Base-by-base conservation (phyloP, 495 filamentous ascomycete genomes). In the Daldinia vernicosa region DNA sequence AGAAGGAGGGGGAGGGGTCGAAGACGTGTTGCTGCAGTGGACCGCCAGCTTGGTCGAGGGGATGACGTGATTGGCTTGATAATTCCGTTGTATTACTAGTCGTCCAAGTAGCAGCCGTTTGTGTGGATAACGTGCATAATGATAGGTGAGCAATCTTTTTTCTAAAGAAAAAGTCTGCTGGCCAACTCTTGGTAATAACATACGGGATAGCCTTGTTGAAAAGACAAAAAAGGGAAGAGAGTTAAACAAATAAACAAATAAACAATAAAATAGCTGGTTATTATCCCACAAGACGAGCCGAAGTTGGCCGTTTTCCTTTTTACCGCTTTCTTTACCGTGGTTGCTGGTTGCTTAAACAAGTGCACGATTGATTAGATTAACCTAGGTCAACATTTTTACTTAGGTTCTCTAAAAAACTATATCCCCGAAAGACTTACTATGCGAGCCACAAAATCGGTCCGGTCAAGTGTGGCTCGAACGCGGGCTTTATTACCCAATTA, bases 1-100 rank as follows among this genome's bases (percentile, higher is more conserved):
- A 45, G 76, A 77, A 74, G 77, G 77, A 78, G 79, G 77, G 80
- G 81, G 77, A 81, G 78, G 76, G 77, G 80, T 69, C 72, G 67
- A 43, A 45, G 66, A 56, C 58, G 55, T 63, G 71, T 60, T 68
- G 39, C 47, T 66, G 60, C 56, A 43, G 54, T 60, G 67, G 63
- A 52, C 71, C 71, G 71, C 71, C 71, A 74, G 67, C 63, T 74
- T 67, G 71, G 56, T 35, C 11, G 60, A 56, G 0, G 54, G 26
- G 17, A 47, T 64, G 63, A 67, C 63, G 67, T 74, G 71, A 70
- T 74, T 74, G 63, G 61, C 6, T 61, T 64, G 64, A 72, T 58
- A 51, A 63, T 54, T 70, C 15, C 50, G 65, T 52, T 60, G 70
- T 63, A 66, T 65, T 62, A 63, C 71, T 70, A 70, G 52, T 28